Percentiles rank a stretch among this genome's conserved stretches.
phyloP scores from a whole-genome alignment of 371 early-diverging fungal species.

The Zychaea mexicana region DNA sequence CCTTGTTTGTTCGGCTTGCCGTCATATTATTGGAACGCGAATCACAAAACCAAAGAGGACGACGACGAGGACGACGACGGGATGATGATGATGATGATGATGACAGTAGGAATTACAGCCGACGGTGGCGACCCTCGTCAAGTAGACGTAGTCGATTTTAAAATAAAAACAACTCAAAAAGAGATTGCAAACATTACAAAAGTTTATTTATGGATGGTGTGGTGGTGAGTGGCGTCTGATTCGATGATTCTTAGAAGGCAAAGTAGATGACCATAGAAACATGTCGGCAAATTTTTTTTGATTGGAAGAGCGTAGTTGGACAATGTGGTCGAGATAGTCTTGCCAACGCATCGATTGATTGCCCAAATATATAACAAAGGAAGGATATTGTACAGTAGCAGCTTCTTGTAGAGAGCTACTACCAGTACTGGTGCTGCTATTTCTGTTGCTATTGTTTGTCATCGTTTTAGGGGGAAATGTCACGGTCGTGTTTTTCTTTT shows the following conservation, averaged over 20 bases:
- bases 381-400: no score
- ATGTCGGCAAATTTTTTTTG: neutral
- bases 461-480: no score
- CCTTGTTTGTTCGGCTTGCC: slow-evolving; percentile 55
- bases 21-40: slow-evolving; percentile 41
- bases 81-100: slow-evolving; percentile 3
- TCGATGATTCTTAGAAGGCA: neutral
- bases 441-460: no score
- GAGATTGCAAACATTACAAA: no score
- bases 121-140: neutral
- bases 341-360: slow-evolving; percentile 6
- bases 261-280: neutral
- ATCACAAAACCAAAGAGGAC: slow-evolving; percentile 10
- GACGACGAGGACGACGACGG: slow-evolving; percentile 9
- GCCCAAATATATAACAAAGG: no score
- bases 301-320: neutral
- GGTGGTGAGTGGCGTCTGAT: neutral
- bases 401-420: no score
- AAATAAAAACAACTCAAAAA: neutral
- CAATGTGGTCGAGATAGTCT: neutral
- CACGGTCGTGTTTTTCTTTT: no score
- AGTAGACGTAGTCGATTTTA: neutral
- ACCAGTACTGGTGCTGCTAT: no score
- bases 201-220: neutral
- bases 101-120: neutral